A percentile compares a stretch with the other conserved stretches of the same genome.
Evolutionary conservation across 805 yeast genomes (phyloP).

Genomic region (Candida pseudoglaebosa): DNA sequence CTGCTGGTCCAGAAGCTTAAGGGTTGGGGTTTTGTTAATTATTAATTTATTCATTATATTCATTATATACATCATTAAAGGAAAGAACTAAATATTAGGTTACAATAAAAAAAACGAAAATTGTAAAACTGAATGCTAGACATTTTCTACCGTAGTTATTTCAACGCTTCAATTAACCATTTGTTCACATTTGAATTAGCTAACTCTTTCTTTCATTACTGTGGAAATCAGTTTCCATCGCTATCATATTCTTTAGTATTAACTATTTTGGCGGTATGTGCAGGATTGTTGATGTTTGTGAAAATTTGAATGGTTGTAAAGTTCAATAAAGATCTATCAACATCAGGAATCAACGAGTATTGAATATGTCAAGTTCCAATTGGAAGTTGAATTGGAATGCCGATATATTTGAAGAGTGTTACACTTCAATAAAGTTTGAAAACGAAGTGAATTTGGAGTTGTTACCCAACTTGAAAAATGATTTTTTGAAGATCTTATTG

Average conservation of each 20-base stretch:
- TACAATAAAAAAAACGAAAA: background rate
- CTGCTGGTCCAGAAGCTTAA: conserved; percentile 78
- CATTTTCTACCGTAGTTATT: no score
- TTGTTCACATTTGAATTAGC: no score
- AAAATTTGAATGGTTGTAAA: background rate
- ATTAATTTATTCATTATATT: background rate
- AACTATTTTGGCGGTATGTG: background rate
- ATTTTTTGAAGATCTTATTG: conserved; percentile 40
- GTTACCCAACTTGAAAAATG: conserved; percentile 32
- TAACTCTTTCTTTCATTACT: no score
- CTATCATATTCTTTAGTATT: background rate
- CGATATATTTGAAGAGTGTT: conserved; percentile 40
- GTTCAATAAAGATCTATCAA: background rate
- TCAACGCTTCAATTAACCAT: no score
- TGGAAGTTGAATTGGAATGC: conserved; percentile 34
- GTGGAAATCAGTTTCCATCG: no score
- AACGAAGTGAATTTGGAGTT: conserved; percentile 19
- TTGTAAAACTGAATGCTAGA: background rate
- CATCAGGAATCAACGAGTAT: background rate
- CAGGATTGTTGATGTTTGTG: conserved; percentile 2
- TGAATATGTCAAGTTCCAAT: conserved; percentile 1
- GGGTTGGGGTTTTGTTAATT: background rate
- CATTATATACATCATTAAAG: background rate
- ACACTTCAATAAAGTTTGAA: conserved; percentile 37
- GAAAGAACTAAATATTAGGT: background rate